Base-by-base conservation (phyloP, 352 stramenopile genomes). In the Globisporangium orthogonon region DNA sequence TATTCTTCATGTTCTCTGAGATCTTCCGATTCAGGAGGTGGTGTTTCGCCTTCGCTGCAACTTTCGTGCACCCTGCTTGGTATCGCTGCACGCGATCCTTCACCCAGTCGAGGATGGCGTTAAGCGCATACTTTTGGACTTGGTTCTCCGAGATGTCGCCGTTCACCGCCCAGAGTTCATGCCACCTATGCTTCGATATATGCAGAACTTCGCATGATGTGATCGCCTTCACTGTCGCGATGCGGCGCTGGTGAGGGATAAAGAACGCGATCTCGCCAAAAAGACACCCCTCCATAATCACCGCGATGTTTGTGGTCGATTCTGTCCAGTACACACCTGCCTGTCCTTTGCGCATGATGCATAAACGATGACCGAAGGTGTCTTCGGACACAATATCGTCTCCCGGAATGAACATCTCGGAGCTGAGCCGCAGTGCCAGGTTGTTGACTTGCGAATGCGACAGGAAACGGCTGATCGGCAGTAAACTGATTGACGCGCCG, bases 261-360 rank as follows among this genome's bases (percentile, higher is more conserved):
- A 91, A 89, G 58, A 91, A 88, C 2, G 69, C 75, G 14, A 89
- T 47, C 57, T 91, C 82, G 0, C 82, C 82, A 45, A 91, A 91
- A 14, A 90, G 40, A 13, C 74, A 80, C 4, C 76, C 74, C 33
- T 85, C 67, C 56, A 87, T 70, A 0, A 91, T 61, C 15, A 89
- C 59, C 0, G 74, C 72, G 15, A 90, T 68, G n/a, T 60, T 85
- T 1, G 74, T 75, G 23, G 68, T 65, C 0, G 78, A 85, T 3
- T 63, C 63, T 0, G 72, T 74, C 77, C 75, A 90, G 10, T 88
- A 78, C 0, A 75, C 81, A 0, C 70, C 76, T 3, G 77, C 79
- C 2, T 84, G 2, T 0, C 83, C 83, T 52, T 73, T 78, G 11
- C 71, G 64, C 43, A 93, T 51, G 18, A 85, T 73, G 33, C 78